A percentile compares a stretch with the other conserved stretches of the same genome.
phyloP scores from a whole-genome alignment of 768 basidiomycete genomes.

The Amyloporia xantha region DNA sequence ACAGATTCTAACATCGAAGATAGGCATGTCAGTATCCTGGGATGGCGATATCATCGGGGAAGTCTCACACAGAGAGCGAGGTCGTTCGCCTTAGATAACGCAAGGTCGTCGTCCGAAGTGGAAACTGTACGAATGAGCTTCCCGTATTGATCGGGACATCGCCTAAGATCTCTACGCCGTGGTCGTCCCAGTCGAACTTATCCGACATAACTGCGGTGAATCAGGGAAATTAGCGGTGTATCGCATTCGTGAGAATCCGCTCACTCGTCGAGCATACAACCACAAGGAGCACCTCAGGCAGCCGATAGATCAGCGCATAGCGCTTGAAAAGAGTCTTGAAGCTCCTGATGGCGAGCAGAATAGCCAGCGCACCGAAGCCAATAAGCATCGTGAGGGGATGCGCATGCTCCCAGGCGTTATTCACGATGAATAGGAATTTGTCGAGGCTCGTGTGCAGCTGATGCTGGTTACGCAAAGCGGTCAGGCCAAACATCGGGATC shows the following conservation, averaged over 20 bases:
- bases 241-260: conserved; percentile 16
- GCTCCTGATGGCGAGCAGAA: conserved; percentile 55
- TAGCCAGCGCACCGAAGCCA: conserved; percentile 61
- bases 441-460: conserved; percentile 67
- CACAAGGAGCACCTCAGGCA: conserved; percentile 88
- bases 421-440: conserved; percentile 70
- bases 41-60: no score
- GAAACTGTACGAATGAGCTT: conserved; percentile 63
- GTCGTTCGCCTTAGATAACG: conserved; percentile 74
- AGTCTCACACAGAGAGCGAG: conserved; percentile 66
- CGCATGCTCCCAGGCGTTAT: conserved; percentile 46
- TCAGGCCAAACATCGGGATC: conserved; percentile 85
- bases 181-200: conserved; percentile 63
- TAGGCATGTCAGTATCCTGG: conserved; percentile 1
- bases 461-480: conserved; percentile 40
- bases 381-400: conserved; percentile 68
- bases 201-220: conserved; percentile 56
- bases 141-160: conserved; percentile 59
- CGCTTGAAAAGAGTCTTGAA: conserved; percentile 53
- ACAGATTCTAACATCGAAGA: conserved; percentile 45
- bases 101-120: conserved; percentile 52
- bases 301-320: conserved; percentile 64
- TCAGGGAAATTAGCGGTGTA: not conserved
- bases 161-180: conserved; percentile 83
- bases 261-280: conserved; percentile 79